phyloP scores from a whole-genome alignment of 164 flowering plant genomes.

The Cinnamomum chago region DNA sequence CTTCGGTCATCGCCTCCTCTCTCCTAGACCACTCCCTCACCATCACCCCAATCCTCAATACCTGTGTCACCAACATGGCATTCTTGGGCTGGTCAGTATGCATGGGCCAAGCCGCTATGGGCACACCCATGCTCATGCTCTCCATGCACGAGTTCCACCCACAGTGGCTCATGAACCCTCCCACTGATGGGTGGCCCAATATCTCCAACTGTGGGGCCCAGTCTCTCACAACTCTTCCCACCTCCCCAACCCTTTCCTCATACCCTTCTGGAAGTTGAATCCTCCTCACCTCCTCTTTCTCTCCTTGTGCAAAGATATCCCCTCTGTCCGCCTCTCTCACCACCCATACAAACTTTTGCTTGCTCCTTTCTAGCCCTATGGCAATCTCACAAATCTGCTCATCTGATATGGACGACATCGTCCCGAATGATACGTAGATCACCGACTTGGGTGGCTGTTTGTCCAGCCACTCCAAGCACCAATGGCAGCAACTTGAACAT shows the following conservation, averaged over 20 bases:
- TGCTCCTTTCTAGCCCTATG: conserved; percentile 40
- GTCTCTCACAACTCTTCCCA: conserved; percentile 37
- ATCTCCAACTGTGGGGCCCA: conserved; percentile 59
- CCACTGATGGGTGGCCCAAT: conserved; percentile 36
- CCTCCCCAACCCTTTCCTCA: conserved; percentile 31
- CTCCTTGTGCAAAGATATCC: neutral
- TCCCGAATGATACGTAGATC: conserved; percentile 56
- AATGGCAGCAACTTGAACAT: neutral
- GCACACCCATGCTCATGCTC: conserved; percentile 47
- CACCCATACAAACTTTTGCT: conserved; percentile 58
- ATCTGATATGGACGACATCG: conserved; percentile 34
- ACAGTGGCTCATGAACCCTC: conserved; percentile 60
- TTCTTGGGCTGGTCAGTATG: conserved; percentile 76
- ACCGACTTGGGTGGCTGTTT: conserved; percentile 38
- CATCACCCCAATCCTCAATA: conserved; percentile 38
- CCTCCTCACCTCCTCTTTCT: conserved; percentile 1
- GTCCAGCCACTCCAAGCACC: conserved; percentile 56
- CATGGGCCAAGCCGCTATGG: conserved; percentile 74
- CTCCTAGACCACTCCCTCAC: conserved; percentile 38
- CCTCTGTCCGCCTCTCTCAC: conserved; percentile 58
- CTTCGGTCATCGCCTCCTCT: conserved; percentile 9
- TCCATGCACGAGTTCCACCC: conserved; percentile 66
- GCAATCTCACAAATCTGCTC: conserved; percentile 52
- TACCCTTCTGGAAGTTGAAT: conserved; percentile 39
- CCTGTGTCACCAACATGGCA: conserved; percentile 31